Evolutionary conservation across 305 asterid species (phyloP), one percentile per base, ranked within the genome.

Genomic region (Fraxinus angustifolia): DNA sequence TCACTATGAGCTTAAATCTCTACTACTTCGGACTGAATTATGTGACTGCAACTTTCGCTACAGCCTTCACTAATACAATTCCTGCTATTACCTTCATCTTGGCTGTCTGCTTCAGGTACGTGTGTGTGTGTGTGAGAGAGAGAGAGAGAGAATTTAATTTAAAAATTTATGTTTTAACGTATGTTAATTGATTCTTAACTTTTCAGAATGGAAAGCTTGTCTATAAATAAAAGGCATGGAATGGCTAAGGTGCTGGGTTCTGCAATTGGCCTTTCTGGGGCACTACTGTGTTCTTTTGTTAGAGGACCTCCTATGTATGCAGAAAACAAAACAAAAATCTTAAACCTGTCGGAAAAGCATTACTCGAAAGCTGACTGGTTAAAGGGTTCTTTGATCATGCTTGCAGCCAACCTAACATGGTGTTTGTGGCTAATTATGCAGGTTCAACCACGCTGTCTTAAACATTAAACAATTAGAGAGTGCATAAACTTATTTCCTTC

Each of bases 21-120:
- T 84, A 83, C 82, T 88, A 85, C 17, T 75, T 58, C 16, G 88
- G 86, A 21, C 45, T 91, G 42, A 82, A 80, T 16, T 90, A 86
- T 31, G 82, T 83, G 4, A 83, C 93, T 4, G 93, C 95, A 16
- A 91, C 95, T 50, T 87, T 88, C 76, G 90, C 88, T 0, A 85
- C 92, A 6, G 92, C 93, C 31, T 6, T 79, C 60, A 82, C 82
- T 48, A 87, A 86, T 84, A 87, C 72, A 67, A 75, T 79, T 40
- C 86, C 86, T 11, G 78, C 81, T n/a, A 75, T 83, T 65, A 79
- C 86, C 77, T 79, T 83, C 68, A 10, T 79, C 40, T 21, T 79
- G 21, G 86, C 86, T 1, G 81, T 48, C 72, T 50, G 33, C 74
- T 48, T 74, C 14, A 83, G 83, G 86, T 83, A 77, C 60, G 0